phyloP scores from a whole-genome alignment of 2,329 filamentous ascomycete species.

The Fonsecaea pedrosoi region DNA sequence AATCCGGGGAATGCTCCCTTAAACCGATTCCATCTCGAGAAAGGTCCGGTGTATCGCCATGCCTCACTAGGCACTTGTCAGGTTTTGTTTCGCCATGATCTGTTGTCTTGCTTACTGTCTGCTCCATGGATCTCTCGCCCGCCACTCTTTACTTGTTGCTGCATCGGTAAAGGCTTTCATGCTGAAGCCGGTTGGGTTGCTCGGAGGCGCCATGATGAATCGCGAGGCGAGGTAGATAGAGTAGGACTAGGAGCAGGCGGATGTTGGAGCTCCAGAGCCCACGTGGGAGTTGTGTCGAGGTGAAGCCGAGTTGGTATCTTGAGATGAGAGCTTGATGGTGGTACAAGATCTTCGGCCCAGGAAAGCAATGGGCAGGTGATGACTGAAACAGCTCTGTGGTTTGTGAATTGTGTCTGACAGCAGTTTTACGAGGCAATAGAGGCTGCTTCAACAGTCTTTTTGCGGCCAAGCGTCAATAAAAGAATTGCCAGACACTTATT shows the following conservation, averaged over 20 bases:
- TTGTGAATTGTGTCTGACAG: neutral
- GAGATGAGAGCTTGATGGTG: neutral
- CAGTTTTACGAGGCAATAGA: neutral
- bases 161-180: conserved; percentile 57
- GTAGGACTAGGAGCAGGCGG: neutral
- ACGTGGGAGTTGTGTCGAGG: neutral
- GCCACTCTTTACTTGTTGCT: conserved; percentile 39
- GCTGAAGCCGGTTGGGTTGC: conserved; percentile 91
- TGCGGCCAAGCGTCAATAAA: neutral
- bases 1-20: conserved; percentile 85
- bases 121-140: conserved; percentile 65
- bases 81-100: neutral
- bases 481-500: neutral
- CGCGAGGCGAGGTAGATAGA: neutral
- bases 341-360: neutral
- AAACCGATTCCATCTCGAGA: conserved; percentile 88
- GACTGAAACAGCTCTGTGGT: neutral
- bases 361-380: conserved; percentile 2
- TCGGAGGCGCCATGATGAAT: conserved; percentile 27
- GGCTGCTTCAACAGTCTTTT: neutral
- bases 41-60: conserved; percentile 91
- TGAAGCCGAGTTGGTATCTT: neutral
- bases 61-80: conserved; percentile 70
- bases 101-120: conserved; percentile 58
- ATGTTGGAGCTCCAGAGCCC: neutral